Conservation (phyloP, 495 filamentous ascomycete species). For the Cryomyces antarcticus region DNA sequence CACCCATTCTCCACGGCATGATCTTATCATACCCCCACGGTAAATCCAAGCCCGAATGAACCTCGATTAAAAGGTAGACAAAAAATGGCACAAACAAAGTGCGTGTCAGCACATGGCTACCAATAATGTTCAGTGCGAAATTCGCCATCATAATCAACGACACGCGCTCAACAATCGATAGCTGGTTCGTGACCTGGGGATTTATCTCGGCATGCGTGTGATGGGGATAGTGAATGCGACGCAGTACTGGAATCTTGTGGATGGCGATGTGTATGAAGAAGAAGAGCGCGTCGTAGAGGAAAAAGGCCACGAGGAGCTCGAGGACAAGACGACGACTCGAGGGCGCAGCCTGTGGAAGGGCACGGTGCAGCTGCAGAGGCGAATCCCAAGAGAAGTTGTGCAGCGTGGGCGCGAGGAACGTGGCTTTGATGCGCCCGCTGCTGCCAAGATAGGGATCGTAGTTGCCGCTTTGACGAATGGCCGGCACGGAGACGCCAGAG, state of each 20-base stretch:
- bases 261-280: constrained; percentile 18
- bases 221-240: constrained; percentile 10
- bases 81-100: constrained; percentile 18
- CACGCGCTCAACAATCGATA: constrained; percentile 12
- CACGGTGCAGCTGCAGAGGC: constrained; percentile 14
- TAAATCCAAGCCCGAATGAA: constrained; percentile 16
- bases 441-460: constrained; percentile 7
- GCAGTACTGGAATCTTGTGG: constrained; percentile 10
- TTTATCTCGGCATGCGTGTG: constrained; percentile 15
- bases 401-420: constrained; percentile 13
- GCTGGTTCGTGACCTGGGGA: constrained; percentile 19
- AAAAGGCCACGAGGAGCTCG: constrained; percentile 10
- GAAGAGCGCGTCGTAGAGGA: constrained; percentile 19
- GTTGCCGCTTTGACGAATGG: constrained; percentile 11
- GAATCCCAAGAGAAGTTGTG: constrained; percentile 15
- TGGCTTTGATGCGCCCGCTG: neutral
- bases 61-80: constrained; percentile 17
- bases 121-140: constrained; percentile 19
- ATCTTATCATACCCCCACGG: constrained; percentile 18
- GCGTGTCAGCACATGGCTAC: constrained; percentile 17
- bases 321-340: constrained; percentile 11
- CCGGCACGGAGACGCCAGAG: constrained; percentile 8
- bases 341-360: constrained; percentile 10
- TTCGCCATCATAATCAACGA: constrained; percentile 16
- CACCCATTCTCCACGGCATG: constrained; percentile 14